Evolutionary conservation across 2,329 filamentous ascomycete species (phyloP), one percentile per base, ranked within the genome.

Genomic region (Hawksworthiomyces lignivorus): DNA sequence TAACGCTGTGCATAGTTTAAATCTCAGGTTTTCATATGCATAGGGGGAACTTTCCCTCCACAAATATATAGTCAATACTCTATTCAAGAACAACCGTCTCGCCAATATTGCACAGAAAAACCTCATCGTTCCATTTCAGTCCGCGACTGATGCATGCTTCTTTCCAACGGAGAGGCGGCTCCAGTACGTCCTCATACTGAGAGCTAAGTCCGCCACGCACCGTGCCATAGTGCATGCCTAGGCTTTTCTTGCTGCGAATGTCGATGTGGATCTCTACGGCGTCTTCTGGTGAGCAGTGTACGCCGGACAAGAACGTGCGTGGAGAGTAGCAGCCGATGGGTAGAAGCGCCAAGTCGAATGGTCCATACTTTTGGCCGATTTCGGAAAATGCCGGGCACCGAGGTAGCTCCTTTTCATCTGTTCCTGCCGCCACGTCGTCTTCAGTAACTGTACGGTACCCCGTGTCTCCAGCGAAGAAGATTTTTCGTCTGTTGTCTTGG

Each of bases 171-270:
- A 59, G 60, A 2, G 80, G 80, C 27, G 82, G 82, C 57, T 84
- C 81, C 40, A 82, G 56, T 0, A 84, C 77, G 47, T 82, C 78
- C 53, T 86, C 81, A 27, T 48, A 48, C 3, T 45, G 39, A 10
- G 39, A 36, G 12, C 46, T 48, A 28, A 45, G 41, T 12, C 39
- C 45, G 17, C 44, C 47, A 6, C 44, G 31, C 3, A 48, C 18
- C 45, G 84, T 82, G 2, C 88, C 89, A 87, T 88, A 96, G 56
- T 96, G 89, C 53, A 96, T 95, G 2, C 79, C 89, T 64, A 96
- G 71, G 19, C 87, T 89, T n/a, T 66, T 68, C 55, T 75, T 70
- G 65, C 89, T 95, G 52, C 74, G 74, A 0, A 86, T 94, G 52
- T 96, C 89, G 8, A 70, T 60, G 61, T 95, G 95, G 53, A 97